Conservation (phyloP, 2,329 filamentous ascomycete genomes). For the Aspergillus japonicus region DNA sequence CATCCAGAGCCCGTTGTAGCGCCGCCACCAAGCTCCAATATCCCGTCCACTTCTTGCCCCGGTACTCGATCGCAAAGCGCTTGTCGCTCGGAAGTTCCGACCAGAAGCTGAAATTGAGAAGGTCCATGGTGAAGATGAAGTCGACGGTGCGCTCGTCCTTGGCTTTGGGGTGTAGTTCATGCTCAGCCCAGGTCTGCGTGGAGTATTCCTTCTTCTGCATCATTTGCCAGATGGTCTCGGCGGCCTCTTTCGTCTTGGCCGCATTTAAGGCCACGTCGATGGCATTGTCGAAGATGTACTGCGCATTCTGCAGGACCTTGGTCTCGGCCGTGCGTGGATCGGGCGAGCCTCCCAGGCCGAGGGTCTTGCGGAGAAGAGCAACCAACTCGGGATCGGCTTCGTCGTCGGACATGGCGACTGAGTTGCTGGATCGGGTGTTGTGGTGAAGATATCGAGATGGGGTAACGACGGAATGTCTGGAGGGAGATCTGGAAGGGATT, state of each 20-base stretch:
- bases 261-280: conserved; percentile 91
- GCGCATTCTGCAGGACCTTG: conserved; percentile 75
- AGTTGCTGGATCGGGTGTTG: not conserved
- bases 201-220: conserved; percentile 86
- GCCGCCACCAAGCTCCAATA: conserved; percentile 93
- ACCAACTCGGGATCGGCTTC: conserved; percentile 86
- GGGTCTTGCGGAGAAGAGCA: conserved; percentile 77
- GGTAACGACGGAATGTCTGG: not conserved
- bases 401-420: conserved; percentile 73
- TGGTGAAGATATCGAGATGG: not conserved
- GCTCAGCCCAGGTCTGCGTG: conserved; percentile 79
- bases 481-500: not conserved
- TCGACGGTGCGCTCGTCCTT: conserved; percentile 78
- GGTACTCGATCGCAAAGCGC: conserved; percentile 80
- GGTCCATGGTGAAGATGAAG: conserved; percentile 96
- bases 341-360: conserved; percentile 59
- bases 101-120: conserved; percentile 98
- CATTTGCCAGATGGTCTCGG: conserved; percentile 70
- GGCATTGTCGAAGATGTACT: conserved; percentile 86
- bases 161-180: conserved; percentile 82
- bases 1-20: conserved; percentile 81
- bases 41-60: conserved; percentile 79
- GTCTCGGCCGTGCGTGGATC: conserved; percentile 66
- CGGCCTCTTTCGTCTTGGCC: conserved; percentile 76
- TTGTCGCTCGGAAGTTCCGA: conserved; percentile 68